Evolutionary conservation across 2,329 filamentous ascomycete genomes (phyloP).

Genomic region (Alternaria ethzedia): DNA sequence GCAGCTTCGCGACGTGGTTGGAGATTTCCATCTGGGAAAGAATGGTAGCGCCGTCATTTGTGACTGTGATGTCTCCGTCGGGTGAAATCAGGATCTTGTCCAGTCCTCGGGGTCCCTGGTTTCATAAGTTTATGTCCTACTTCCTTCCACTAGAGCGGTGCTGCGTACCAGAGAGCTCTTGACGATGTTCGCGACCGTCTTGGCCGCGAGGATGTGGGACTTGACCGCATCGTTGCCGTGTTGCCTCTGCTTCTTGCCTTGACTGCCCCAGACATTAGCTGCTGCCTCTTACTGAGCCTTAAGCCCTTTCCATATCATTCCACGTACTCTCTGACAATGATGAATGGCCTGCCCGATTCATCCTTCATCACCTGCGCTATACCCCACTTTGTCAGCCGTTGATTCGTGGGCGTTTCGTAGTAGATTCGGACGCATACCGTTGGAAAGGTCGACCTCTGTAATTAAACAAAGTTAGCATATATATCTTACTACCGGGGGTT

Average conservation of each 20-base stretch:
- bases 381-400: conserved; percentile 32
- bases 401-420: conserved; percentile 3
- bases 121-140: conserved; percentile 14
- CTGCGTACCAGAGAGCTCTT: conserved; percentile 81
- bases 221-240: conserved; percentile 98
- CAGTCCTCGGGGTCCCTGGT: conserved; percentile 83
- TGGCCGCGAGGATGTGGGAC: conserved; percentile 94
- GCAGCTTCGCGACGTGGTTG: conserved; percentile 95
- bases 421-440: conserved; percentile 64
- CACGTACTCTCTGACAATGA: conserved; percentile 94
- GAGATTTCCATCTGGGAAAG: conserved; percentile 97
- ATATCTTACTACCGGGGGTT: not conserved
- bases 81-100: conserved; percentile 99
- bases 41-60: conserved; percentile 98
- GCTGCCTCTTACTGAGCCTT: conserved; percentile 5
- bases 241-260: conserved; percentile 96
- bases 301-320: not conserved
- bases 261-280: conserved; percentile 61
- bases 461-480: conserved; percentile 33
- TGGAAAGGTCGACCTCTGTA: conserved; percentile 80
- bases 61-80: conserved; percentile 98
- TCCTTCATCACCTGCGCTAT: conserved; percentile 85
- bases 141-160: not conserved
- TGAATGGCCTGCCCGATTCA: conserved; percentile 96
- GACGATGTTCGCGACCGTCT: conserved; percentile 95